Evolutionary conservation across 345 rosid species (phyloP).

Genomic region (Dovyalis caffra): DNA sequence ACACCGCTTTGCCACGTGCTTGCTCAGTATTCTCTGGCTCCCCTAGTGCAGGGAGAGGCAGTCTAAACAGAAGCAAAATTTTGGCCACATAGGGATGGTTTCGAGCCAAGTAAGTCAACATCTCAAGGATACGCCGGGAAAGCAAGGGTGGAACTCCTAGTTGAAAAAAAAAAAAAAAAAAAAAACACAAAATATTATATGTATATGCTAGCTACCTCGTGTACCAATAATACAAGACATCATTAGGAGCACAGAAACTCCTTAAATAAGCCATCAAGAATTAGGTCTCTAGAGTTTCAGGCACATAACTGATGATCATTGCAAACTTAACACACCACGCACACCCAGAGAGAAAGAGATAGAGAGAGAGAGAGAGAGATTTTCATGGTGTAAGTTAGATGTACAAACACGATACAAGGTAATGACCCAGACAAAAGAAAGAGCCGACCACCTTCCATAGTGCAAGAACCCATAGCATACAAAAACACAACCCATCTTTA

Average conservation of each 20-base stretch:
- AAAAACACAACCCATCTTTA: no score
- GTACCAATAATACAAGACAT: neutral
- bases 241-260: neutral
- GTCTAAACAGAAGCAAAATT: constrained; percentile 66
- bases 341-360: no score
- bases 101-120: constrained; percentile 76
- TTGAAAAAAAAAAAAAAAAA: no score
- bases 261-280: neutral
- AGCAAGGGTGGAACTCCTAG: constrained; percentile 90
- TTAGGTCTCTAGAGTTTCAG: no score
- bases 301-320: no score
- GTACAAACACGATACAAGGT: no score
- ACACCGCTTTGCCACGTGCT: constrained; percentile 68
- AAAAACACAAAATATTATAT: constrained; percentile 9
- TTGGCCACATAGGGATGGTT: constrained; percentile 81
- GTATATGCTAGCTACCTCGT: neutral
- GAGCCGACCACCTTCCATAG: no score
- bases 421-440: no score
- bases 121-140: constrained; percentile 90
- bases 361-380: no score
- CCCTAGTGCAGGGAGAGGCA: constrained; percentile 45
- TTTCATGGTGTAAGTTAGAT: no score
- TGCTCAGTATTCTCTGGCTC: constrained; percentile 39
- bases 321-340: no score
- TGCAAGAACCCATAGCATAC: no score